Evolutionary conservation across 179 eudicot genomes (phyloP), one percentile per base, ranked within the genome.

Genomic region (Kewa caespitosa): DNA sequence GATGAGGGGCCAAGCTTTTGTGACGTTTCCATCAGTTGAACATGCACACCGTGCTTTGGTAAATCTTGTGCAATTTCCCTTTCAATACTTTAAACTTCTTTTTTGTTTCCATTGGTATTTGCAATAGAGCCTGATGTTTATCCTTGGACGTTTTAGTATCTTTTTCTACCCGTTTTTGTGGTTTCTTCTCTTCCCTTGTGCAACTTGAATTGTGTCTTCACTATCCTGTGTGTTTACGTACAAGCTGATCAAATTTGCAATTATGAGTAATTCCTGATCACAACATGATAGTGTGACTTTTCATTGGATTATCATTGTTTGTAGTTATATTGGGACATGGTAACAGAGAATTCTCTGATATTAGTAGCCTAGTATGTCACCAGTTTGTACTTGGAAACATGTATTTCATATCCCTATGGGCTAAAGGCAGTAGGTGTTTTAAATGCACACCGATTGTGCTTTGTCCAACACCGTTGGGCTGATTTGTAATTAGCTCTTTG

Each of bases 1-100:
- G 84, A 95, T 95, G 99, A 86, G 97, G 76, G 98, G 98, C 61
- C 97, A 95, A 89, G 97, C 97, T n/a, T 95, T 95, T 85, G 87
- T 93, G 73, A 95, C 97, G 15, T 95, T 95, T 87, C 95, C 99
- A 43, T 88, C 99, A 0, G 81, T 84, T 59, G 99, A 91, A 67
- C 78, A 91, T 76, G 97, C 99, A 55, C 95, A 89, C 69, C 89
- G 74, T 78, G 97, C 97, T 62, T 74, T 93, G 93, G 98, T 93
- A 87, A 74, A 82, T 74, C 80, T 48, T 22, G 1, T 30, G 28
- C 43, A 46, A 33, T 33, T 42, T n/a, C 22, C 67, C 59, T 76
- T 34, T 30, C 42, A 38, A 36, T 57, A 38, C 39, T 30, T 63
- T 34, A 12, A 36, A n/a, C 20, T 57, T 28, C 38, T 32, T 60